A percentile compares a stretch with the other conserved stretches of the same genome.
phyloP scores from a whole-genome alignment of 352 stramenopile species.

The Pythium insidiosum region DNA sequence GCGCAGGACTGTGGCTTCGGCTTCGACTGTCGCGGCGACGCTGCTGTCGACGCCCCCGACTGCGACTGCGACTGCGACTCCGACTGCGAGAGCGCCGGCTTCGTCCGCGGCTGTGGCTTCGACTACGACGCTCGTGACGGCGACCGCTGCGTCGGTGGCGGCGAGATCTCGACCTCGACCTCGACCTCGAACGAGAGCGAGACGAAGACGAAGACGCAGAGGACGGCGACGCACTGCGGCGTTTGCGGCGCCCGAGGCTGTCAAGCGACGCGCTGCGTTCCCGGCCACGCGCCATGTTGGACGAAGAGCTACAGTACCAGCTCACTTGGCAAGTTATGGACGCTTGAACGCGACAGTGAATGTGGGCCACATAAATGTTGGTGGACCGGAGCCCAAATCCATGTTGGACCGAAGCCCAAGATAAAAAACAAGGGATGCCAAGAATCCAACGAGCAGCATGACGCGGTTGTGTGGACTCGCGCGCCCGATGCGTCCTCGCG shows the following conservation, averaged over 20 bases:
- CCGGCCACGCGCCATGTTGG: slow-evolving; percentile 8
- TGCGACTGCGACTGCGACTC: slow-evolving; percentile 22
- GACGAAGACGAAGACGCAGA: slow-evolving; percentile 9
- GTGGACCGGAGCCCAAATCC: no score
- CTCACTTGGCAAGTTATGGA: no score
- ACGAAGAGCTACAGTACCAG: no score
- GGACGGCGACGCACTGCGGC: slow-evolving; percentile 11
- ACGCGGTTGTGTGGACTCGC: no score
- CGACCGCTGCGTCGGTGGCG: neutral
- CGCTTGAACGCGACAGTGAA: no score
- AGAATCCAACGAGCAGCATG: no score
- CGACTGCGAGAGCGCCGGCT: no score
- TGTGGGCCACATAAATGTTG: no score
- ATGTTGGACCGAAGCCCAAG: no score
- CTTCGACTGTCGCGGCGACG: neutral
- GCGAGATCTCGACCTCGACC: slow-evolving; percentile 20
- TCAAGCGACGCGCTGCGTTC: slow-evolving; percentile 58
- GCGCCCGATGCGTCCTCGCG: no score
- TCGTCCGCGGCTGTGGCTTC: slow-evolving; percentile 14
- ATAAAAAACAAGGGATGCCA: no score
- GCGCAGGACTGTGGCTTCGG: no score
- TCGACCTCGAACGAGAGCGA: slow-evolving; percentile 16
- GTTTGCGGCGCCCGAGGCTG: slow-evolving; percentile 39
- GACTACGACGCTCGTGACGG: slow-evolving; percentile 27
- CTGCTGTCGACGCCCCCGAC: slow-evolving; percentile 9